Evolutionary conservation across 2,329 filamentous ascomycete species (phyloP), one percentile per base, ranked within the genome.

Genomic region (Apiospora sp.): DNA sequence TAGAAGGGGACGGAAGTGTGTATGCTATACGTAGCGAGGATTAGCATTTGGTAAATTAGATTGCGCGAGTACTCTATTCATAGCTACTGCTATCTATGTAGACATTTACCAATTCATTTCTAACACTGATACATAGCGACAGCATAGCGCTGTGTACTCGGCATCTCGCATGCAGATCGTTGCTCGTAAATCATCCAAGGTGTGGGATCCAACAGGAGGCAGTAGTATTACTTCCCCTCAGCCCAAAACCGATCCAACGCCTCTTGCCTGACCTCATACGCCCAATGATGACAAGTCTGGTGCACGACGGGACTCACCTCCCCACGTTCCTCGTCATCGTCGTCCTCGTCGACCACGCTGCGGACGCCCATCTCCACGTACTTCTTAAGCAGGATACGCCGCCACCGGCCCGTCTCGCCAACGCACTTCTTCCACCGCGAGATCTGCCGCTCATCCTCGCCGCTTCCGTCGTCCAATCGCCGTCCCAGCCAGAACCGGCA

Each of bases 231-330:
- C 19, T 71, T 74, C 13, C 74, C 72, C 37, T 78, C 76, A 22
- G 54, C 74, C 87, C 86, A 88, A 67, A 83, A 86, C 64, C 81
- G 81, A 79, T 88, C 86, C 73, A 88, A 74, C 70, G 83, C 83
- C 71, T 85, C 83, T 78, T 88, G 87, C 49, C 85, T 81, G 4
- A 87, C 83, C 77, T 88, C 86, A 77, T 83, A 88, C 0, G 85
- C 87, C 87, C 87, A 89, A 75, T 90, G 87, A 76, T 87, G 86
- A 74, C 87, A 89, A 7, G 87, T 89, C 81, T 89, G 87, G 79
- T 88, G 87, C 77, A 89, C 85, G 1, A 88, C 87, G 0, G 87
- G 87, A 79, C 87, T 88, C 13, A 89, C 86, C 61, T 87, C 85
- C 14, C 73, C 76, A 34, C 76, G 76, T 49, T 79, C 76, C 12